These are phyloP conservation scores for Maudiozyma bulderi DNA, from an alignment of 805 yeast species.

Conservation along the genomic window DNA sequence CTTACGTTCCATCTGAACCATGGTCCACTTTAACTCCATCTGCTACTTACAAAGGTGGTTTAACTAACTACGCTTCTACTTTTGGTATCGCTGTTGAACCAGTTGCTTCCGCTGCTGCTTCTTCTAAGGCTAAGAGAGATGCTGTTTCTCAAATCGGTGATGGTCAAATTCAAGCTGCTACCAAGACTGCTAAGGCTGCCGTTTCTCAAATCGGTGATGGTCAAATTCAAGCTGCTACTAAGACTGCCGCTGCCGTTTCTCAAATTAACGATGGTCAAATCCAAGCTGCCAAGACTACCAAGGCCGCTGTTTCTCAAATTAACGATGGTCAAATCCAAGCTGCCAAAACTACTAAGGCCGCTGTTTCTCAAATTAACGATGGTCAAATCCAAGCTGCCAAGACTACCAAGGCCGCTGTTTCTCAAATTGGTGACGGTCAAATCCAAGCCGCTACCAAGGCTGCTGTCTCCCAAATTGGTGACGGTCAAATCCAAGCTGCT, in stretches of 20 bases:
- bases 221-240: constrained; percentile 33
- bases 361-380: constrained; percentile 27
- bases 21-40: constrained; percentile 38
- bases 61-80: constrained; percentile 30
- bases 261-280: constrained; percentile 5
- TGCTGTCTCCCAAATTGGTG: constrained; percentile 37
- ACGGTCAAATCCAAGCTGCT: constrained; percentile 38
- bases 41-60: constrained; percentile 31
- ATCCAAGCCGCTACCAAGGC: constrained; percentile 32
- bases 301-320: constrained; percentile 16
- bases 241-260: constrained; percentile 32
- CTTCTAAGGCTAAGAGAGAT: constrained; percentile 29
- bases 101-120: constrained; percentile 24
- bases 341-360: constrained; percentile 16
- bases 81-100: constrained; percentile 38
- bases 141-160: constrained; percentile 40
- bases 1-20: constrained; percentile 27
- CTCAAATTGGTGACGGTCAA: constrained; percentile 52
- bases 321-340: constrained; percentile 30
- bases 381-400: constrained; percentile 29
- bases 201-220: constrained; percentile 38
- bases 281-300: constrained; percentile 17
- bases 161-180: constrained; percentile 44
- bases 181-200: constrained; percentile 8
- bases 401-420: constrained; percentile 25